Percentiles rank a stretch among this genome's conserved stretches.
Evolutionary conservation across 208 protist species (phyloP).

Genomic region (Trypanosoma melophagium): DNA sequence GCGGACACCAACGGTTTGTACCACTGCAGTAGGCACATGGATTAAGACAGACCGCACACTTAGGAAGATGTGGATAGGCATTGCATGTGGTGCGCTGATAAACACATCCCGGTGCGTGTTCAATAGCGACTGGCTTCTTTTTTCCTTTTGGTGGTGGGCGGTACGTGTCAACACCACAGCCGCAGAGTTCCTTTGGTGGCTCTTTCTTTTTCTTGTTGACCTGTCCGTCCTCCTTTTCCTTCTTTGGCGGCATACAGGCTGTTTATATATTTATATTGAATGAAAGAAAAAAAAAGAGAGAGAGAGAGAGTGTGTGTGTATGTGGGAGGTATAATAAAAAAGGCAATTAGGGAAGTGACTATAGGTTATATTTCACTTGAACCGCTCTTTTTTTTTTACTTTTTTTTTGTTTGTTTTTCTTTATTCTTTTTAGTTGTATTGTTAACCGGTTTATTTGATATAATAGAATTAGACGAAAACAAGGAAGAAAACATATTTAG

Average conservation of each 20-base stretch:
- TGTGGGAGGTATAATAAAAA: not conserved
- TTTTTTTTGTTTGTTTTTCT: slow-evolving; percentile 3
- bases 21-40: slow-evolving; percentile 76
- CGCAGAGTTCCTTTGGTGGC: slow-evolving; percentile 72
- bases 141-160: slow-evolving; percentile 82
- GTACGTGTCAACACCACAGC: slow-evolving; percentile 84
- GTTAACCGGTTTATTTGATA: not conserved
- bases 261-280: not conserved
- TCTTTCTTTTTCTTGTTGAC: slow-evolving; percentile 63
- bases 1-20: slow-evolving; percentile 79
- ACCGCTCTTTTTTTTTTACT: not conserved
- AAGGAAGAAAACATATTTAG: not conserved
- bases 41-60: slow-evolving; percentile 64
- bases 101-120: slow-evolving; percentile 66
- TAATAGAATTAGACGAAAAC: not conserved
- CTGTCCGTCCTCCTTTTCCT: slow-evolving; percentile 24
- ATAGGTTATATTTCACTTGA: not conserved
- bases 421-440: not conserved
- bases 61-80: slow-evolving; percentile 76
- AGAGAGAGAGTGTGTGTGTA: not conserved
- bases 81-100: slow-evolving; percentile 85
- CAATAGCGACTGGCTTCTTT: slow-evolving; percentile 46
- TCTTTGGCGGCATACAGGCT: slow-evolving; percentile 40
- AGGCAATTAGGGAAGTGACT: not conserved
- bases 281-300: not conserved